phyloP scores from a whole-genome alignment of 2,329 filamentous ascomycete species.

The Alternaria viburni region DNA sequence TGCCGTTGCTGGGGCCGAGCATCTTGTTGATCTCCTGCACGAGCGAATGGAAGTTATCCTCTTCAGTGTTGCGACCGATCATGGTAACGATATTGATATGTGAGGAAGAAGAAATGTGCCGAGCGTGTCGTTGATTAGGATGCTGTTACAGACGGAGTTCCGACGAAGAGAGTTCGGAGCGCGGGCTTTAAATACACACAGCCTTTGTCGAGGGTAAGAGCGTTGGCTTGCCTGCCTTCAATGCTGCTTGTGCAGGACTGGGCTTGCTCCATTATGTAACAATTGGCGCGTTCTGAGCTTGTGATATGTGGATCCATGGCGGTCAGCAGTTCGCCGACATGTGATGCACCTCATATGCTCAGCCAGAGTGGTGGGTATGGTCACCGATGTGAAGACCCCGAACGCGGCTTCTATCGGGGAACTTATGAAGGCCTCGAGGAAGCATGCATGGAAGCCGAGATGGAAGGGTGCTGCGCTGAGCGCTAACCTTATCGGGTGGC shows the following conservation, averaged over 20 bases:
- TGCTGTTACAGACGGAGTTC: background rate
- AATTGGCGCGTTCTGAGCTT: constrained; percentile 20
- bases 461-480: constrained; percentile 5
- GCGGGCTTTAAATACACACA: constrained; percentile 6
- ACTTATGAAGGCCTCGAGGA: constrained; percentile 15
- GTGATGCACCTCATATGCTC: constrained; percentile 10
- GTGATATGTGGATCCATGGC: constrained; percentile 21
- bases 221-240: background rate
- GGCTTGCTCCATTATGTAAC: constrained; percentile 38
- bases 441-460: constrained; percentile 10
- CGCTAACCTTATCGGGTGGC: constrained; percentile 7
- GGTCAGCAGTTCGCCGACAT: constrained; percentile 24
- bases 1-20: constrained; percentile 80
- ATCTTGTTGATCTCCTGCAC: constrained; percentile 75
- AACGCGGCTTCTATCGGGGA: constrained; percentile 35
- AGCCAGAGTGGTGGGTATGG: constrained; percentile 1
- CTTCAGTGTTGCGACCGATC: constrained; percentile 27
- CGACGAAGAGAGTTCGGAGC: background rate
- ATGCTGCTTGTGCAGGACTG: constrained; percentile 9
- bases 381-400: constrained; percentile 7
- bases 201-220: constrained; percentile 16
- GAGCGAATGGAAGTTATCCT: constrained; percentile 67
- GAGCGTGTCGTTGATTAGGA: background rate
- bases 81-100: constrained; percentile 17
- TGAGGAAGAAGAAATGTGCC: background rate